Evolutionary conservation across 768 basidiomycete species (phyloP).

Genomic region (Phylloporus scabripes): DNA sequence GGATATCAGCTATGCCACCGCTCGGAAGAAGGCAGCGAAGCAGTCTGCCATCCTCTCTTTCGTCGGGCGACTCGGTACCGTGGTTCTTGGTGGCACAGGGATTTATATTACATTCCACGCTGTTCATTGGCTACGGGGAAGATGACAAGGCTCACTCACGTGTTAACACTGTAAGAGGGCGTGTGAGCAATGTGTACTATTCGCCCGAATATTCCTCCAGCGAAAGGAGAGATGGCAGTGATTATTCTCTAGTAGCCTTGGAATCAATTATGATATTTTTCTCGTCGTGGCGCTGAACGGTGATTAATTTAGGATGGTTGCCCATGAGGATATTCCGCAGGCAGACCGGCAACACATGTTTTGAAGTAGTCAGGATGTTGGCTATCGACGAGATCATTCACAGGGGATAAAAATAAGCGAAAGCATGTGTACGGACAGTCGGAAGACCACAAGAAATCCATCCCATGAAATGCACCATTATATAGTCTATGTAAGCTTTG

Average conservation of each 20-base stretch:
- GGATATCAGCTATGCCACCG: slow-evolving; percentile 87
- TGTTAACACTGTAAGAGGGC: slow-evolving; percentile 27
- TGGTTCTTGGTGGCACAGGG: slow-evolving; percentile 38
- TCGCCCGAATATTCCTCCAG: slow-evolving; percentile 25
- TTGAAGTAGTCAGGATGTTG: slow-evolving; percentile 16
- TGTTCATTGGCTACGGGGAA: slow-evolving; percentile 19
- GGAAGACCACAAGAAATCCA: slow-evolving; percentile 19
- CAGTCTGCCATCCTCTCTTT: slow-evolving; percentile 62
- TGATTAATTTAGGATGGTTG: slow-evolving; percentile 31
- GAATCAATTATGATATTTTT: slow-evolving; percentile 20
- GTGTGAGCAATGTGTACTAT: slow-evolving; percentile 23
- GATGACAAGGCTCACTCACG: slow-evolving; percentile 12
- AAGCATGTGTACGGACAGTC: slow-evolving; percentile 16
- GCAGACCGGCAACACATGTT: slow-evolving; percentile 21
- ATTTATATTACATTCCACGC: slow-evolving; percentile 29
- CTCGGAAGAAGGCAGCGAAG: slow-evolving; percentile 58
- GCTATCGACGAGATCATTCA: slow-evolving; percentile 20
- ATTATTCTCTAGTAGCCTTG: slow-evolving; percentile 15
- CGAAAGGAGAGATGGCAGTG: slow-evolving; percentile 19
- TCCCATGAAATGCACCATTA: slow-evolving; percentile 26
- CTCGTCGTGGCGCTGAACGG: slow-evolving; percentile 23
- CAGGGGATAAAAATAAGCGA: slow-evolving; percentile 31
- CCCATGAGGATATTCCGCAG: slow-evolving; percentile 32
- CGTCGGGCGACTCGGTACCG: slow-evolving; percentile 45
- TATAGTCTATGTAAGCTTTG: slow-evolving; percentile 32